Conservation (phyloP, 352 stramenopile species). For the Pythium scleroteichum region DNA sequence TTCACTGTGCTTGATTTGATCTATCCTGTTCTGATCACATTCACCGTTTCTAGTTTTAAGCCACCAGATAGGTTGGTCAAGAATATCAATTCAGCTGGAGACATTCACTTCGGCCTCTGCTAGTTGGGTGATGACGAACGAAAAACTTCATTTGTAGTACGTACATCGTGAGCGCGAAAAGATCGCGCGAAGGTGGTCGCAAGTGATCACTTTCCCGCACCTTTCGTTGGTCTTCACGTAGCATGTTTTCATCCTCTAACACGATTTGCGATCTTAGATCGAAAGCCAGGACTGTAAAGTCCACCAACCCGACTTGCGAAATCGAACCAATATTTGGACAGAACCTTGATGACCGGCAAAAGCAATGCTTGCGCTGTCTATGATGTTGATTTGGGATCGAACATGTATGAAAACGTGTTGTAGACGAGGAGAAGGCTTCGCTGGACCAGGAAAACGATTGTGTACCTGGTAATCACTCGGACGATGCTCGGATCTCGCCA, state of each 20-base stretch:
- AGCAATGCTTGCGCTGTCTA: slow-evolving; percentile 28
- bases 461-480: slow-evolving; percentile 6
- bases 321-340: slow-evolving; percentile 33
- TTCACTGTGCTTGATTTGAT: no score
- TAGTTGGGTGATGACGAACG: slow-evolving; percentile 5
- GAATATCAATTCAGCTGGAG: not conserved
- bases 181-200: not conserved
- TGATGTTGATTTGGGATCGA: not conserved
- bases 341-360: slow-evolving; percentile 36
- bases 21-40: no score
- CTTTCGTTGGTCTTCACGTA: no score
- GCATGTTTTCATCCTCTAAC: slow-evolving; percentile 14
- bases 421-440: slow-evolving; percentile 20
- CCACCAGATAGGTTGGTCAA: no score
- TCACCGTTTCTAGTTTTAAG: no score
- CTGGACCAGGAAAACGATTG: slow-evolving; percentile 17
- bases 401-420: slow-evolving; percentile 20
- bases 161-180: slow-evolving; percentile 8
- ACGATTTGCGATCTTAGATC: slow-evolving; percentile 27
- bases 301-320: slow-evolving; percentile 19
- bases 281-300: slow-evolving; percentile 30
- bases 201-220: no score
- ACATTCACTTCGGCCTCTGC: not conserved
- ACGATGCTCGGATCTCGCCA: slow-evolving; percentile 1
- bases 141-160: slow-evolving; percentile 4